Conservation (phyloP, 2,329 filamentous ascomycete genomes). For the Hypoxylon sp. region DNA sequence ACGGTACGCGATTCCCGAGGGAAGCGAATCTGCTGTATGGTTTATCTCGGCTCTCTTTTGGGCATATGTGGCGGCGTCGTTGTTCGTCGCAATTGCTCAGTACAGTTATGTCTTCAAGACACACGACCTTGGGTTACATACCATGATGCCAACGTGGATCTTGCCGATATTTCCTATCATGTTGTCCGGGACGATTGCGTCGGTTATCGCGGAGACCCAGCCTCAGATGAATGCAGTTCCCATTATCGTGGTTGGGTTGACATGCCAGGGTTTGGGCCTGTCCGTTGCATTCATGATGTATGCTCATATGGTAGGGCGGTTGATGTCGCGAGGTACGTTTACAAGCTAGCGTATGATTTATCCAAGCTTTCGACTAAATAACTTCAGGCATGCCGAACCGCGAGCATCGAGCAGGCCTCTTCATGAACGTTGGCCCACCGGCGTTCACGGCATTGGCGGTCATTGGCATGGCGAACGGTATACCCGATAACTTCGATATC, state of each 20-base stretch:
- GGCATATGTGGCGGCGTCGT: slow-evolving; percentile 72
- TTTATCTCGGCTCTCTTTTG: slow-evolving; percentile 76
- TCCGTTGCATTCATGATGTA: slow-evolving; percentile 79
- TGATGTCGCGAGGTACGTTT: slow-evolving; percentile 65
- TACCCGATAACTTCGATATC: slow-evolving; percentile 61
- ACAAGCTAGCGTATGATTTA: too few relatives aligned
- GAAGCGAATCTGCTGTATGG: slow-evolving; percentile 67
- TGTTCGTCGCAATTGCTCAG: slow-evolving; percentile 72
- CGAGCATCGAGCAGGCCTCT: slow-evolving; percentile 76
- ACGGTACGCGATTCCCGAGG: slow-evolving; percentile 71
- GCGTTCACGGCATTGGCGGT: slow-evolving; percentile 77
- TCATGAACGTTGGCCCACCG: slow-evolving; percentile 80
- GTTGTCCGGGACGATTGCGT: slow-evolving; percentile 77
- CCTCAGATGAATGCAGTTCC: slow-evolving; percentile 67
- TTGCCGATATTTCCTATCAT: slow-evolving; percentile 81
- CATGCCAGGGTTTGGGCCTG: slow-evolving; percentile 77
- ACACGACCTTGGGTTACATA: slow-evolving; percentile 69
- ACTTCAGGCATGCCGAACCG: slow-evolving; percentile 67
- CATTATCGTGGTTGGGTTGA: slow-evolving; percentile 74
- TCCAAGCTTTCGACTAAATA: neutral
- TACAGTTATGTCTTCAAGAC: slow-evolving; percentile 75
- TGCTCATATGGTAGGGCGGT: slow-evolving; percentile 75
- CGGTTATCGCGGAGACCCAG: slow-evolving; percentile 72
- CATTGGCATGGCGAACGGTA: slow-evolving; percentile 73
- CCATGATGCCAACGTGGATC: slow-evolving; percentile 81